Percentiles rank a stretch among this genome's conserved stretches.
These are phyloP conservation scores for Dendrobium nobile DNA, from an alignment of 106 monocot species.

Conservation along the genomic window DNA sequence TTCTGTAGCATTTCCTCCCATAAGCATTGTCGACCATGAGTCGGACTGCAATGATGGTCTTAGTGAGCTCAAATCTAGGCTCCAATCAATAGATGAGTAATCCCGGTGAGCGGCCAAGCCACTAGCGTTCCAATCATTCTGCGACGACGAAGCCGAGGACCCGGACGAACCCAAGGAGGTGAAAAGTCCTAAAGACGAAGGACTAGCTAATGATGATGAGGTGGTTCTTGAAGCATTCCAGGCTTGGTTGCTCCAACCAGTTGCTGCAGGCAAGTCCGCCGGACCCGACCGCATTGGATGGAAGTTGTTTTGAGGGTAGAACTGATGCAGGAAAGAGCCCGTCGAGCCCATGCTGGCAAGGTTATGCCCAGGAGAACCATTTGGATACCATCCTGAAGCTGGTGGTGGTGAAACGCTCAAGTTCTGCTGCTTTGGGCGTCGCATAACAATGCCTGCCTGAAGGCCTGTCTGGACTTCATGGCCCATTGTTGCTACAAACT, in stretches of 20 bases:
- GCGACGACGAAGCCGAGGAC: constrained; percentile 19
- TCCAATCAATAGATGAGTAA: constrained; percentile 91
- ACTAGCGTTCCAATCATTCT: constrained; percentile 50
- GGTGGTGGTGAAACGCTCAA: constrained; percentile 25
- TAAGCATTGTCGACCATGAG: constrained; percentile 19
- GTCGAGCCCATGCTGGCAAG: constrained; percentile 12
- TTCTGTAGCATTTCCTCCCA: constrained; percentile 2
- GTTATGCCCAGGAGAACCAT: constrained; percentile 1
- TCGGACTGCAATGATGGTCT: constrained; percentile 12
- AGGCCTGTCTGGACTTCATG: constrained; percentile 29
- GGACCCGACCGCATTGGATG: constrained; percentile 20
- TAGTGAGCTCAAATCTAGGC: constrained; percentile 33
- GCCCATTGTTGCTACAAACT: constrained; percentile 7
- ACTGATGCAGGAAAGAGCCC: constrained; percentile 18
- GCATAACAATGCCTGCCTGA: constrained; percentile 43
- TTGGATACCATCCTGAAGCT: constrained; percentile 35
- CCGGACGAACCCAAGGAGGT: constrained; percentile 38
- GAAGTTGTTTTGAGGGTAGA: constrained; percentile 22
- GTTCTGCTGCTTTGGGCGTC: constrained; percentile 53
- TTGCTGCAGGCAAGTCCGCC: constrained; percentile 13
- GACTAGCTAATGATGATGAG: background rate
- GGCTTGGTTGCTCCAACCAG: constrained; percentile 26
- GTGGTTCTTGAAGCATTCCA: constrained; percentile 11
- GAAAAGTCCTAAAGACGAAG: constrained; percentile 52
- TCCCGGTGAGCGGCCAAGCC: constrained; percentile 31